A percentile compares a stretch with the other conserved stretches of the same genome.
Conservation (phyloP, 495 filamentous ascomycete species). For the Daldinia decipiens region DNA sequence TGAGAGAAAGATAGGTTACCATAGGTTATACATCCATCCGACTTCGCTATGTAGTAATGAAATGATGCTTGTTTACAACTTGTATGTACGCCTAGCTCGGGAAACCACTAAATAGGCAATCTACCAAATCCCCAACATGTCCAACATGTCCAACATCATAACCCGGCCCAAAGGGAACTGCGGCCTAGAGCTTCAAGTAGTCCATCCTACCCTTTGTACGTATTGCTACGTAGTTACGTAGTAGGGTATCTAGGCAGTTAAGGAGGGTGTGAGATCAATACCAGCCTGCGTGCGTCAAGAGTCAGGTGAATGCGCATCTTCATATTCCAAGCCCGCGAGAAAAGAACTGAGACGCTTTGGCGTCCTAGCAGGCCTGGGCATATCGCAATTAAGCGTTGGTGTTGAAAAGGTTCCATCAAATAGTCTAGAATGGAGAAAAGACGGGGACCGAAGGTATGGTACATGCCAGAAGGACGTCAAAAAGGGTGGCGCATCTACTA, state of each 20-base stretch:
- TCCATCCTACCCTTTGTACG: conserved; percentile 29
- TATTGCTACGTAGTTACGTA: conserved; percentile 32
- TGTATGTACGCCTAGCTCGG: conserved; percentile 9
- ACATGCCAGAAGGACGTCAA: background rate
- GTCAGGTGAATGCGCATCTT: conserved; percentile 34
- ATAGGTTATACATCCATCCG: conserved; percentile 9
- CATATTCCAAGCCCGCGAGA: background rate
- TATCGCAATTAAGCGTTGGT: conserved; percentile 14
- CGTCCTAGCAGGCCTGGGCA: conserved; percentile 14
- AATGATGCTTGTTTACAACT: conserved; percentile 1
- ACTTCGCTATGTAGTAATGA: conserved; percentile 11
- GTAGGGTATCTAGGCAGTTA: conserved; percentile 8
- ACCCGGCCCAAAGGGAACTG: conserved; percentile 40
- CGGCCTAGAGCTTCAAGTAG: conserved; percentile 20
- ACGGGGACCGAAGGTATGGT: conserved; percentile 7
- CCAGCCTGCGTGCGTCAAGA: conserved; percentile 35
- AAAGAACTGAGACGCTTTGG: conserved; percentile 9
- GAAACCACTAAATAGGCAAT: conserved; percentile 1
- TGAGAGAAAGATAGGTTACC: background rate
- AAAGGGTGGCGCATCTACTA: too few relatives aligned
- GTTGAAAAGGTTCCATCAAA: conserved; percentile 25
- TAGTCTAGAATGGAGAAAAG: conserved; percentile 29
- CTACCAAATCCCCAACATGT: conserved; percentile 15
- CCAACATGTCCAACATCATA: conserved; percentile 18
- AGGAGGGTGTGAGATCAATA: conserved; percentile 42